phyloP scores from a whole-genome alignment of 495 filamentous ascomycete species.

The Filosporella fistucella region DNA sequence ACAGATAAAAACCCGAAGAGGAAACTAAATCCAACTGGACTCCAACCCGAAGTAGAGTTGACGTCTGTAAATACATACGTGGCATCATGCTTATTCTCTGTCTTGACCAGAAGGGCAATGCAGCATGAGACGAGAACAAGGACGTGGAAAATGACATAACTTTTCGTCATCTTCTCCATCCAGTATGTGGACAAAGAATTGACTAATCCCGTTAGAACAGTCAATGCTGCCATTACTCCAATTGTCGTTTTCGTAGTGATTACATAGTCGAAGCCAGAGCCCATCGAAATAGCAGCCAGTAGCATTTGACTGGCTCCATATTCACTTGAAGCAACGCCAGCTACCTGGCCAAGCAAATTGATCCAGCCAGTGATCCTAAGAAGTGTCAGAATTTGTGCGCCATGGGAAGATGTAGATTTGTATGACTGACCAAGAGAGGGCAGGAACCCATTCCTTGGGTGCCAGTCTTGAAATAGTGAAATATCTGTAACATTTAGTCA shows the following conservation, averaged over 20 bases:
- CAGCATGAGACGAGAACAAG: conserved; percentile 51
- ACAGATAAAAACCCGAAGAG: conserved; percentile 67
- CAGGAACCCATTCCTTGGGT: conserved; percentile 31
- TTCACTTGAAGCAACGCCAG: conserved; percentile 60
- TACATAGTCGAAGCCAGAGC: conserved; percentile 46
- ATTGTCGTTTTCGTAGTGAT: conserved; percentile 49
- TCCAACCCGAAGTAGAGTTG: conserved; percentile 56
- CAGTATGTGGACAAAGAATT: conserved; percentile 58
- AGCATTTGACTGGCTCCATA: conserved; percentile 67
- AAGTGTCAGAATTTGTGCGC: neutral
- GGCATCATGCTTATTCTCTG: conserved; percentile 53
- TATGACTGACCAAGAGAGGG: conserved; percentile 20
- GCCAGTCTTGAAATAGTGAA: conserved; percentile 33
- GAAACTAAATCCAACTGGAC: conserved; percentile 59
- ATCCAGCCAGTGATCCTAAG: conserved; percentile 57
- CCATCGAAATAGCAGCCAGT: conserved; percentile 61
- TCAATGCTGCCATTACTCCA: conserved; percentile 57
- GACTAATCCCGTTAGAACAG: conserved; percentile 47
- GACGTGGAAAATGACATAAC: conserved; percentile 63
- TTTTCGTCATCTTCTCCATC: conserved; percentile 61
- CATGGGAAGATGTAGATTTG: conserved; percentile 32
- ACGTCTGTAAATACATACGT: conserved; percentile 62
- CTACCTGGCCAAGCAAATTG: conserved; percentile 61
- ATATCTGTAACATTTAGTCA: conserved; percentile 12
- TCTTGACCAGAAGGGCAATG: conserved; percentile 54